A percentile compares a stretch with the other conserved stretches of the same genome.
phyloP scores from a whole-genome alignment of 345 rosid genomes.

The Diplotaxis tenuifolia region DNA sequence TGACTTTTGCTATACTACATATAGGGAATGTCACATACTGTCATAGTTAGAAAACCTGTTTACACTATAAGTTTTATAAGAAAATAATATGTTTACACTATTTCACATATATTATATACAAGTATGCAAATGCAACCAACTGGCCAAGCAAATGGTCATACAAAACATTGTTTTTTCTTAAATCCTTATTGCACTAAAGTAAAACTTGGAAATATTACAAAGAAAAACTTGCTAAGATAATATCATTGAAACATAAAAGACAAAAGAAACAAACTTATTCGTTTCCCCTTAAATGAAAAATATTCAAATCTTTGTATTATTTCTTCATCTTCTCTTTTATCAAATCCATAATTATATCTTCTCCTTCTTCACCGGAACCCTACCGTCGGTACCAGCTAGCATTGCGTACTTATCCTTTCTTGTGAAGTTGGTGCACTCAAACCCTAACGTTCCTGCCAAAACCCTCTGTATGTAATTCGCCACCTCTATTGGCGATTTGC shows the following conservation, averaged over 20 bases:
- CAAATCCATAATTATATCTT: constrained; percentile 23
- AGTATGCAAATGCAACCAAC: neutral
- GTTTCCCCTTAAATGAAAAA: constrained; percentile 12
- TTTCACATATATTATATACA: constrained; percentile 16
- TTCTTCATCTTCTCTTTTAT: constrained; percentile 17
- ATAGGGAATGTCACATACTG: neutral
- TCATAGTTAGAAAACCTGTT: neutral
- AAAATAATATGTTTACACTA: constrained; percentile 1
- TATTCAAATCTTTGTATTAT: constrained; percentile 20
- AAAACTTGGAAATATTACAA: constrained; percentile 4
- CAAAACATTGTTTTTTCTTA: neutral
- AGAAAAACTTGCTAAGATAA: constrained; percentile 6
- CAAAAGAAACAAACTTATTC: constrained; percentile 15
- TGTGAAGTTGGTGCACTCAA: constrained; percentile 85
- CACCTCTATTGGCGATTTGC: constrained; percentile 82
- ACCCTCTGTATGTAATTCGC: constrained; percentile 91
- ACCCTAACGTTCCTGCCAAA: constrained; percentile 76
- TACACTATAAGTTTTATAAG: neutral
- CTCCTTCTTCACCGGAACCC: constrained; percentile 35
- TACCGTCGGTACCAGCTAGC: constrained; percentile 92
- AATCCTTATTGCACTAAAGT: constrained; percentile 25
- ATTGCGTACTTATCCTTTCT: constrained; percentile 88
- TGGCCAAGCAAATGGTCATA: neutral
- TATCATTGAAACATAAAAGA: constrained; percentile 8
- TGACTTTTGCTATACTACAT: neutral